Evolutionary conservation across 345 rosid species (phyloP).

Genomic region (Salix viminalis): DNA sequence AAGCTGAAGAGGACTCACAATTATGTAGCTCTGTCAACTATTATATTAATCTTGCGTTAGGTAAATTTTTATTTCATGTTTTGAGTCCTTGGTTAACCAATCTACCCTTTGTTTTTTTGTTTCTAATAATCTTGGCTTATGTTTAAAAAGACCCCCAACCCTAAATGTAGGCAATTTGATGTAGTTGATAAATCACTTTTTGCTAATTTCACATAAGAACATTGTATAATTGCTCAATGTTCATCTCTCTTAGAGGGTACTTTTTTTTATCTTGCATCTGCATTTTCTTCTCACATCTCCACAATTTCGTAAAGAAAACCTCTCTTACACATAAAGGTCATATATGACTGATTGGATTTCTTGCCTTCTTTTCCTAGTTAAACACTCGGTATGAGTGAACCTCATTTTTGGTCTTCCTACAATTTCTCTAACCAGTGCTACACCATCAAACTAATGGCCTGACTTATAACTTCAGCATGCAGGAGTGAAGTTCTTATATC

Average conservation of each 20-base stretch:
- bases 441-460: not conserved
- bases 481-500: not conserved
- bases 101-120: not conserved
- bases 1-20: conserved; percentile 61
- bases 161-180: not conserved
- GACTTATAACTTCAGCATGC: not conserved
- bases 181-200: not conserved
- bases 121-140: not conserved
- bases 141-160: not conserved
- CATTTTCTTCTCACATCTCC: not conserved
- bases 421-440: not conserved
- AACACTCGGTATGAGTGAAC: too few species aligned
- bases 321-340: not conserved
- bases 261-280: not conserved
- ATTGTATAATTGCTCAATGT: not conserved
- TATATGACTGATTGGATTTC: not conserved
- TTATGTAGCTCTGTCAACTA: conserved; percentile 67
- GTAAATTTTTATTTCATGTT: conserved; percentile 26
- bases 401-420: not conserved
- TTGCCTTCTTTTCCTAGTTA: not conserved
- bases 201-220: not conserved
- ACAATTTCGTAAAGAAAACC: not conserved
- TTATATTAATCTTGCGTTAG: conserved; percentile 69
- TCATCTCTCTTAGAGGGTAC: not conserved
- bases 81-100: not conserved